A percentile compares a stretch with the other conserved stretches of the same genome.
Evolutionary conservation across 371 early-diverging fungal species (phyloP).

Genomic region (Mortierella sp.): DNA sequence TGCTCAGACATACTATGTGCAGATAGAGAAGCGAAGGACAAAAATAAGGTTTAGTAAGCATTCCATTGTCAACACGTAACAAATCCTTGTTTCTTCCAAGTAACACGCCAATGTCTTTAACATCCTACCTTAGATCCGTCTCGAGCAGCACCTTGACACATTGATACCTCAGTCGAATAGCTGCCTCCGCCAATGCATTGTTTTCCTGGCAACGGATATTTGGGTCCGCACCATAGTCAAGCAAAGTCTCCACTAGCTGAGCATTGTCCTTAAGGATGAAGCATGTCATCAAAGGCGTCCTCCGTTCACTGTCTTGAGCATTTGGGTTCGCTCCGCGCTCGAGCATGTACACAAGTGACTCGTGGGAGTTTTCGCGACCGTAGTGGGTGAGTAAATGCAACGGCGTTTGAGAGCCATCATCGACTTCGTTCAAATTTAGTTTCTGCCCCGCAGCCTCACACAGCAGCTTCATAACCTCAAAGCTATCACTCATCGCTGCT

Average conservation of each 20-base stretch:
- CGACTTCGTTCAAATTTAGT: constrained; percentile 38
- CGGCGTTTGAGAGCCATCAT: constrained; percentile 45
- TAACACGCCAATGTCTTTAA: not conserved
- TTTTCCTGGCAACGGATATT: constrained; percentile 40
- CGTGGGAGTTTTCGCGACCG: constrained; percentile 15
- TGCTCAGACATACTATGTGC: constrained; percentile 36
- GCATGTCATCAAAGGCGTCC: constrained; percentile 44
- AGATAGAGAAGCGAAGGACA: not conserved
- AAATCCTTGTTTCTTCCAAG: too few species aligned
- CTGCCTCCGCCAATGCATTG: constrained; percentile 50
- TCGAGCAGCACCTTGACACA: constrained; percentile 50
- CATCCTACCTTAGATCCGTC: constrained; percentile 37
- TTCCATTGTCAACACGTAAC: not conserved
- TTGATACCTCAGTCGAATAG: constrained; percentile 39
- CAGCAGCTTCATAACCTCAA: constrained; percentile 35
- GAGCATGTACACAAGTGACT: constrained; percentile 31
- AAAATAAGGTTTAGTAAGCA: not conserved
- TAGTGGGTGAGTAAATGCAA: constrained; percentile 41
- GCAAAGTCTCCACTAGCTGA: constrained; percentile 35
- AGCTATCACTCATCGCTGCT: constrained; percentile 43
- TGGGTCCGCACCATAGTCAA: constrained; percentile 50
- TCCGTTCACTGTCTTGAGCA: constrained; percentile 38
- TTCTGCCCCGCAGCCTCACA: constrained; percentile 29
- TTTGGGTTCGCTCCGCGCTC: constrained; percentile 40
- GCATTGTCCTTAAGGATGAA: constrained; percentile 47